Evolutionary conservation across 1,284 basidiomycete genomes (phyloP).

Genomic region (Paramarasmius palmivorus): DNA sequence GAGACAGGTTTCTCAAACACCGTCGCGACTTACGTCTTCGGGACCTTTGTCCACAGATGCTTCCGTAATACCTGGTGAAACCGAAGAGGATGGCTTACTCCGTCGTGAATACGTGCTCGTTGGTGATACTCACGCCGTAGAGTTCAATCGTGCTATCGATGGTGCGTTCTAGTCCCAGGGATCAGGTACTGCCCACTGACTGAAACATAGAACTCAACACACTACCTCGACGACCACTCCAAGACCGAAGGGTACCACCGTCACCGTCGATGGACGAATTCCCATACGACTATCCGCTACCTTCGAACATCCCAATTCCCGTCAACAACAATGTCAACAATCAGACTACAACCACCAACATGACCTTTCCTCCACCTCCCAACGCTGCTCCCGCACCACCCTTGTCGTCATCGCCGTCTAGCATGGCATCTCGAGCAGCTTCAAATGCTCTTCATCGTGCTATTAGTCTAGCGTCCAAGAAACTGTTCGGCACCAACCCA

Average conservation of each 20-base stretch:
- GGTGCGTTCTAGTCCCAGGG: slow-evolving; percentile 42
- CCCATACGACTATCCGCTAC: slow-evolving; percentile 8
- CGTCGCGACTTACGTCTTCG: slow-evolving; percentile 9
- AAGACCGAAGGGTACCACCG: slow-evolving; percentile 49
- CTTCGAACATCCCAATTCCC: slow-evolving; percentile 30
- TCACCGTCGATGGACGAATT: slow-evolving; percentile 46
- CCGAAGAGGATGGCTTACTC: slow-evolving; percentile 75
- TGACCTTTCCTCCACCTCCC: slow-evolving; percentile 70
- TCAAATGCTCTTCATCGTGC: slow-evolving; percentile 84
- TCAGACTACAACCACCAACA: slow-evolving; percentile 30
- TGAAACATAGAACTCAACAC: slow-evolving; percentile 57
- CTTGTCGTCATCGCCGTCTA: slow-evolving; percentile 66
- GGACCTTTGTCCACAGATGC: slow-evolving; percentile 57
- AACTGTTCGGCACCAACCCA: slow-evolving; percentile 74
- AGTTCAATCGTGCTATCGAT: slow-evolving; percentile 78
- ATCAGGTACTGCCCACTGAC: background rate
- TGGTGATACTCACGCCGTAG: slow-evolving; percentile 71
- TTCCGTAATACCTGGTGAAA: slow-evolving; percentile 77
- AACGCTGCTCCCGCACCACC: slow-evolving; percentile 42
- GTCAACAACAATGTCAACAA: slow-evolving; percentile 7
- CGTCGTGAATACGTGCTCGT: slow-evolving; percentile 79
- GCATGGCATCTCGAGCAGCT: slow-evolving; percentile 54
- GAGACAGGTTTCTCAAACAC: slow-evolving; percentile 9
- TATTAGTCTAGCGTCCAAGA: slow-evolving; percentile 87
- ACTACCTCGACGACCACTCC: slow-evolving; percentile 56